Evolutionary conservation across 768 basidiomycete genomes (phyloP).

Genomic region (Trametes sanguinea): DNA sequence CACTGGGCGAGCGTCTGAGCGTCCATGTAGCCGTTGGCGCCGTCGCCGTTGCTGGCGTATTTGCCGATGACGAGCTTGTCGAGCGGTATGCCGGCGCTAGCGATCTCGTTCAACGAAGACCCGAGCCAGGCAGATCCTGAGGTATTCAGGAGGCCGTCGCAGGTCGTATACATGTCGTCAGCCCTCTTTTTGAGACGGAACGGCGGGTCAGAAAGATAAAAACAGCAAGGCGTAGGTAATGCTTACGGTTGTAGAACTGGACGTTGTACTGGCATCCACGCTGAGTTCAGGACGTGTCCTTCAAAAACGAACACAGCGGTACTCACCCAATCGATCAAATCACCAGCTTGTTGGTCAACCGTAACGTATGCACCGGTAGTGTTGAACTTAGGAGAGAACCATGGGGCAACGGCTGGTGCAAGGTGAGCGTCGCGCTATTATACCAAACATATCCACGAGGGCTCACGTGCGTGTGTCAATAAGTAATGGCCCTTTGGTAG

Average conservation of each 20-base stretch:
- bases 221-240: neutral
- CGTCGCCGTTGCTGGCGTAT: slow-evolving; percentile 41
- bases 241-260: slow-evolving; percentile 22
- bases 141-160: slow-evolving; percentile 37
- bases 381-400: slow-evolving; percentile 23
- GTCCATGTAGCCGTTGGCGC: slow-evolving; percentile 39
- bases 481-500: slow-evolving; percentile 34
- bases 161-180: slow-evolving; percentile 35
- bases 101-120: slow-evolving; percentile 47
- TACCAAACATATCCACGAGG: neutral
- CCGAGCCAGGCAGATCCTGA: slow-evolving; percentile 42
- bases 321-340: slow-evolving; percentile 55
- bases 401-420: slow-evolving; percentile 28
- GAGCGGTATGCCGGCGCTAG: slow-evolving; percentile 52
- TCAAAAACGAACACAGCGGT: too few relatives aligned
- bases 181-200: slow-evolving; percentile 20
- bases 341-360: slow-evolving; percentile 54
- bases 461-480: slow-evolving; percentile 27
- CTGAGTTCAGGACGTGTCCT: too few relatives aligned
- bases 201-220: neutral
- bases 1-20: slow-evolving; percentile 11
- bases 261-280: slow-evolving; percentile 2
- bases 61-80: slow-evolving; percentile 76
- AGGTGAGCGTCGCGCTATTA: neutral
- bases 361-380: slow-evolving; percentile 54